Evolutionary conservation across 1,284 basidiomycete genomes (phyloP).

Genomic region (Papiliotrema nemorosa): DNA sequence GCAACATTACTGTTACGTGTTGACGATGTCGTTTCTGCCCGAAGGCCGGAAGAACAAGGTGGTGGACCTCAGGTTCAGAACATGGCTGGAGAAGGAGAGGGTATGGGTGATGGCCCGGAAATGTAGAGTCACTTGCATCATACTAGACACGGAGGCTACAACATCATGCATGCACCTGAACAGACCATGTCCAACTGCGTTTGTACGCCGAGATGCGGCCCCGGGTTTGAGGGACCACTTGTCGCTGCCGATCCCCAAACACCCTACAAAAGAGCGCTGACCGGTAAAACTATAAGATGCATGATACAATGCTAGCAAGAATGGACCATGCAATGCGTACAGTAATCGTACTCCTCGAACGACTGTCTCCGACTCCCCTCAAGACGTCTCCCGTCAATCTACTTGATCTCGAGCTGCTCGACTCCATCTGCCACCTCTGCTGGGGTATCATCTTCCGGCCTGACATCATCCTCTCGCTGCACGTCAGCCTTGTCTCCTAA

Average conservation of each 20-base stretch:
- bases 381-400: no score
- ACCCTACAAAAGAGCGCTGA: no score
- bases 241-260: no score
- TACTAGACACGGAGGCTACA: no score
- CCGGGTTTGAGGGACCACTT: no score
- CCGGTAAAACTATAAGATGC: constrained; percentile 1
- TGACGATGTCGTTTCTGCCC: constrained; percentile 89
- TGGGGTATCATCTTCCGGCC: constrained; percentile 44
- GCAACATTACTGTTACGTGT: constrained; percentile 88
- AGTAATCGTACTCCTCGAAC: no score
- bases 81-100: constrained; percentile 41
- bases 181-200: no score
- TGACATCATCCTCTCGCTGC: constrained; percentile 55
- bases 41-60: constrained; percentile 49
- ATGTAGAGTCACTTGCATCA: no score
- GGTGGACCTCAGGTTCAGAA: constrained; percentile 44
- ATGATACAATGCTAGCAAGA: neutral
- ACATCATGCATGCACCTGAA: no score
- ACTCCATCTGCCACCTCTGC: constrained; percentile 53
- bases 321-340: neutral
- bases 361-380: no score
- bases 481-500: constrained; percentile 53
- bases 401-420: neutral
- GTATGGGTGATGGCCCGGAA: constrained; percentile 36
- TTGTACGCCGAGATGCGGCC: no score